Base-by-base conservation (phyloP, 2,329 filamentous ascomycete genomes). In the Teratosphaeria pseudoeucalypti region DNA sequence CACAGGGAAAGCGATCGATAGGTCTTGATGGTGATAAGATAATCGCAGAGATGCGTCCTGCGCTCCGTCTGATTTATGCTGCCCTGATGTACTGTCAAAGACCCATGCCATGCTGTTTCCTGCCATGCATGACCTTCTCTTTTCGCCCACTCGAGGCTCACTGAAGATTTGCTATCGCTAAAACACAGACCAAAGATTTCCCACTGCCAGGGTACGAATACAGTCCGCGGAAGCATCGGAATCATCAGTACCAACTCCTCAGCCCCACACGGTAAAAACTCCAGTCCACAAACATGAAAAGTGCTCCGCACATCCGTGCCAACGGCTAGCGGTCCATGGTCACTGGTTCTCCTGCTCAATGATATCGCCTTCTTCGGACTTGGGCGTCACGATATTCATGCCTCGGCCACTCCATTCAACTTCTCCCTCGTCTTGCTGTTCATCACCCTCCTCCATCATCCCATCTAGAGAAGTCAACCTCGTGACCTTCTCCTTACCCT, bases 401-500 rank as follows among this genome's bases (percentile, higher is more conserved):
- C 54, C 34, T 12, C 32, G 37, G 5, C 10, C 37, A 43, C 11
- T 16, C 34, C 14, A 14, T 54, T n/a, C 57, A 9, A 34, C 56
- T 34, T 37, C 56, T 37, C 10, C 56, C 12, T 12, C 27, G 23
- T 32, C 57, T 7, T 34, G 27, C 6, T 54, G 27, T 12, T 53
- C 57, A 19, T 58, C 27, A 12, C 12, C 52, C 54, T 57, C 53
- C 56, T 62, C 61, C 16, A 58, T 56, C 59, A 62, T 32, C 4
- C 61, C 58, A 26, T 62, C 61, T 7, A 60, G 54, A 43, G 23
- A 52, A 11, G 3, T 26, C 27, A 60, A 54, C 37, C 39, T 49
- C 6, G 54, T 56, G 2, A 57, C 58, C 47, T 60, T 60, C 61
- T 62, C 58, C 52, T 58, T 60, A 2, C 61, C 61, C 53, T 57